Evolutionary conservation across 2,329 filamentous ascomycete genomes (phyloP).

Genomic region (Graphilbum ipis-grandicollis): DNA sequence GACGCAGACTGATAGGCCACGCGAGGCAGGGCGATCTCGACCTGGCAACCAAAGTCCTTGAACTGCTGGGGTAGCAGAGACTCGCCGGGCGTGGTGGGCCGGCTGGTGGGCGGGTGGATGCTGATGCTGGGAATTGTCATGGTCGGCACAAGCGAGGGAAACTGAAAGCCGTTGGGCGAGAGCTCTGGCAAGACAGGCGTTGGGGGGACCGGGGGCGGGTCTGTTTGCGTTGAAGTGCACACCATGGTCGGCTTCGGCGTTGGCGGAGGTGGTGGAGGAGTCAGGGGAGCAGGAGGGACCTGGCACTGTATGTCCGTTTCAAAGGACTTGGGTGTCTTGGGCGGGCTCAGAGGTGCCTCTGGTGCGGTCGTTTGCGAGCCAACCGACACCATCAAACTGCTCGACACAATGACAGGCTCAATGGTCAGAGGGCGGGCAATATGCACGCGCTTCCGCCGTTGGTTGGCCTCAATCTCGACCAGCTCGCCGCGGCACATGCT

Average conservation of each 20-base stretch:
- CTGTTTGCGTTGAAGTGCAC: constrained; percentile 47
- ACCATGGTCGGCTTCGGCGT: constrained; percentile 21
- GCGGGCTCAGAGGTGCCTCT: constrained; percentile 45
- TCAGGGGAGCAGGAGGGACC: constrained; percentile 9
- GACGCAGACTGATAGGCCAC: constrained; percentile 33
- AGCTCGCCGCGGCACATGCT: constrained; percentile 27
- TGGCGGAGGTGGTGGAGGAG: constrained; percentile 15
- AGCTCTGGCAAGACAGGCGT: constrained; percentile 1
- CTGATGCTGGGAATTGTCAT: constrained; percentile 68
- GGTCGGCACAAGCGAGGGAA: constrained; percentile 11
- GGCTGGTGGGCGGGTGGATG: constrained; percentile 73
- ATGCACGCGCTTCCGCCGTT: constrained; percentile 51
- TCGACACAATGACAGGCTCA: constrained; percentile 21
- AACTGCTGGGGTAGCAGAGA: constrained; percentile 62
- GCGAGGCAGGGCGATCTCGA: constrained; percentile 34
- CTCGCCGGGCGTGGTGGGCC: constrained; percentile 61
- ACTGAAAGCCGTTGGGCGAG: neutral
- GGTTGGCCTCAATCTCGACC: constrained; percentile 52
- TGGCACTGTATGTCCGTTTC: constrained; percentile 17
- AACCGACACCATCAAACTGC: constrained; percentile 43
- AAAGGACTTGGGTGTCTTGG: constrained; percentile 40
- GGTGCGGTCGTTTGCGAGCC: constrained; percentile 47
- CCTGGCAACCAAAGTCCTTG: constrained; percentile 74
- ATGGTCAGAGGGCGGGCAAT: constrained; percentile 31
- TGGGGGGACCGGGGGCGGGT: constrained; percentile 14